Percentiles rank a stretch among this genome's conserved stretches.
Conservation (phyloP, 1,284 basidiomycete genomes). For the Hymenochaete sp. region DNA sequence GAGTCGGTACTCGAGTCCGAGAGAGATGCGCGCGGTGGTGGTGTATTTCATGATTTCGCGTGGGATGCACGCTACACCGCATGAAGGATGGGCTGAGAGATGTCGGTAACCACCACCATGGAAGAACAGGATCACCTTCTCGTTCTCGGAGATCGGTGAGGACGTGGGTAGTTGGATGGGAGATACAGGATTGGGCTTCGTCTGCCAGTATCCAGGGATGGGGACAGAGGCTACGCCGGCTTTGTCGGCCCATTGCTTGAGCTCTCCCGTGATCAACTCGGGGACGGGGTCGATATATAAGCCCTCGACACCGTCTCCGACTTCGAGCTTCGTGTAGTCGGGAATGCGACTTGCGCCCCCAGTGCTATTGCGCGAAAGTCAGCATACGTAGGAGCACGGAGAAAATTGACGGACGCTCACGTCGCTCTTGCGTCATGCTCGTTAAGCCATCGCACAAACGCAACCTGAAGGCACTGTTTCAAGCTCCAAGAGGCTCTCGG, state of each 20-base stretch:
- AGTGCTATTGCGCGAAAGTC: too few species aligned
- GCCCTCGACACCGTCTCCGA: conserved; percentile 24
- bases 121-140: conserved; percentile 40
- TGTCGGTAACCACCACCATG: conserved; percentile 44
- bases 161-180: too few species aligned
- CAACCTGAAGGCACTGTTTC: too few species aligned
- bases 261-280: conserved; percentile 42
- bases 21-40: conserved; percentile 24
- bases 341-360: too few species aligned
- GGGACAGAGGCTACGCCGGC: conserved; percentile 33
- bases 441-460: too few species aligned
- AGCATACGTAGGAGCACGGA: too few species aligned
- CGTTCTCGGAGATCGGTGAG: too few species aligned
- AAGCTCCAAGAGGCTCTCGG: too few species aligned
- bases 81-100: conserved; percentile 36
- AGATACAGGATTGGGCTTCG: conserved; percentile 22
- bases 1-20: conserved; percentile 30
- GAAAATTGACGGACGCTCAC: too few species aligned
- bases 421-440: too few species aligned
- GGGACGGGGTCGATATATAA: conserved; percentile 40
- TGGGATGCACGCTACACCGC: conserved; percentile 25
- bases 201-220: conserved; percentile 50
- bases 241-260: conserved; percentile 35
- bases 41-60: conserved; percentile 19
- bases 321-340: conserved; percentile 3